phyloP scores from a whole-genome alignment of 78 protist species.

The Protostelium mycophagum region DNA sequence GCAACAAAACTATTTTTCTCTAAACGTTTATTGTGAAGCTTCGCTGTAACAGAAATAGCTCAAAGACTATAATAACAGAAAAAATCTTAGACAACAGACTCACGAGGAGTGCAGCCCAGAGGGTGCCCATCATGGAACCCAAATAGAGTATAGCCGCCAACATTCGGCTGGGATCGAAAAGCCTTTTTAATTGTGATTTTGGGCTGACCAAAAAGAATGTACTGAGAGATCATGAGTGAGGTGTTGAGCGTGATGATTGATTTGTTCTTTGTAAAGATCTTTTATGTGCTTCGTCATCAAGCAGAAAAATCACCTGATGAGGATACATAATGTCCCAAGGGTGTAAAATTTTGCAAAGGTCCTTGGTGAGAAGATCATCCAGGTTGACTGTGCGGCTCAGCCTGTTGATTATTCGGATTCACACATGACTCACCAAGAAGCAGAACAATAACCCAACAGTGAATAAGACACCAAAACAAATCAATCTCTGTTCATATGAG shows the following conservation, averaged over 20 bases:
- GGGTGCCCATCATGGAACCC: not conserved
- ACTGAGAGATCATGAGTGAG: not conserved
- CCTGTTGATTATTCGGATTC: not conserved
- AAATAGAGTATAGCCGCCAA: not conserved
- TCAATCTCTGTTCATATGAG: not conserved
- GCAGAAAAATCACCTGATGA: not conserved
- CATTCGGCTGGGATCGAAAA: not conserved
- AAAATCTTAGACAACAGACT: not conserved
- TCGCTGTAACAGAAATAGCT: too few relatives aligned
- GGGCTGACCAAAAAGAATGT: conserved; percentile 16
- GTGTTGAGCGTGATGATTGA: too few relatives aligned
- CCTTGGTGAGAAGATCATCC: not conserved
- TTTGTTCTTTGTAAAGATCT: too few relatives aligned
- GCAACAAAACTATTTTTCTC: too few relatives aligned
- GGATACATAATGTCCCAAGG: not conserved
- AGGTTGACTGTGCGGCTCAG: not conserved
- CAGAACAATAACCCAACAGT: not conserved
- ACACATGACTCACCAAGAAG: not conserved
- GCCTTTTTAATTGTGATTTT: not conserved
- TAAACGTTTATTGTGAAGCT: too few relatives aligned
- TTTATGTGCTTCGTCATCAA: too few relatives aligned
- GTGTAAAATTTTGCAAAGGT: conserved; percentile 14
- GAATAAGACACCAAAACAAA: not conserved
- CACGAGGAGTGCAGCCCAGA: conserved; percentile 6
- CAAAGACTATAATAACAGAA: too few relatives aligned